phyloP scores from a whole-genome alignment of 305 asterid genomes.

The Monarda citriodora region DNA sequence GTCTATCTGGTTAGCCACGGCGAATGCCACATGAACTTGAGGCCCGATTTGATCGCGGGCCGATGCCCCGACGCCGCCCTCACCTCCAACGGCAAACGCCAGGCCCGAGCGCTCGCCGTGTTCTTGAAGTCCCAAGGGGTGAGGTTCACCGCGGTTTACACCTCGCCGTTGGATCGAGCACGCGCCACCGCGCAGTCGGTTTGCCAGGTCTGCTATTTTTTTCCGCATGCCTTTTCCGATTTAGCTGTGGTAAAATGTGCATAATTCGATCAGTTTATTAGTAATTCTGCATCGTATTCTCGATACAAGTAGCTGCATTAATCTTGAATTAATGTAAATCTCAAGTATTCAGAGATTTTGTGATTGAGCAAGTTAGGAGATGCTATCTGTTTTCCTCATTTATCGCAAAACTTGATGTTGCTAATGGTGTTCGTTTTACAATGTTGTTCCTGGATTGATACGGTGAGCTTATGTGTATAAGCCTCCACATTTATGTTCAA shows the following conservation, averaged over 20 bases:
- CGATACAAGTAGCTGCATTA: too few species aligned
- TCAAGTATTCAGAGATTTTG: too few species aligned
- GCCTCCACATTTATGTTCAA: slow-evolving; percentile 6
- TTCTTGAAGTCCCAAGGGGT: slow-evolving; percentile 90
- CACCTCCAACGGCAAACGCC: slow-evolving; percentile 92
- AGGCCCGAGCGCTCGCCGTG: slow-evolving; percentile 91
- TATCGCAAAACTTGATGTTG: background rate
- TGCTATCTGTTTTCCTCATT: too few species aligned
- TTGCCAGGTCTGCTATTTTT: slow-evolving; percentile 62
- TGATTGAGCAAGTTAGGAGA: too few species aligned
- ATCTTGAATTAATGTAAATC: too few species aligned
- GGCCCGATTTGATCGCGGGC: slow-evolving; percentile 95
- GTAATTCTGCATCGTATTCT: too few species aligned
- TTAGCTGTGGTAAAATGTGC: slow-evolving; percentile 2
- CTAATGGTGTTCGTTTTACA: background rate
- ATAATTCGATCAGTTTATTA: background rate
- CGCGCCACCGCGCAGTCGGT: slow-evolving; percentile 80
- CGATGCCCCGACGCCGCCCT: slow-evolving; percentile 90
- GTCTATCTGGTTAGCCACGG: slow-evolving; percentile 86
- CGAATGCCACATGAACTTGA: slow-evolving; percentile 86
- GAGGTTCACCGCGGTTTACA: slow-evolving; percentile 63
- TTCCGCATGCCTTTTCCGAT: slow-evolving; percentile 8
- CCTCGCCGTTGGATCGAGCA: slow-evolving; percentile 93
- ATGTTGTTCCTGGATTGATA: background rate
- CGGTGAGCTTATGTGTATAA: background rate